Evolutionary conservation across 2,329 filamentous ascomycete genomes (phyloP).

Genomic region (Parascedosporium putredinis): DNA sequence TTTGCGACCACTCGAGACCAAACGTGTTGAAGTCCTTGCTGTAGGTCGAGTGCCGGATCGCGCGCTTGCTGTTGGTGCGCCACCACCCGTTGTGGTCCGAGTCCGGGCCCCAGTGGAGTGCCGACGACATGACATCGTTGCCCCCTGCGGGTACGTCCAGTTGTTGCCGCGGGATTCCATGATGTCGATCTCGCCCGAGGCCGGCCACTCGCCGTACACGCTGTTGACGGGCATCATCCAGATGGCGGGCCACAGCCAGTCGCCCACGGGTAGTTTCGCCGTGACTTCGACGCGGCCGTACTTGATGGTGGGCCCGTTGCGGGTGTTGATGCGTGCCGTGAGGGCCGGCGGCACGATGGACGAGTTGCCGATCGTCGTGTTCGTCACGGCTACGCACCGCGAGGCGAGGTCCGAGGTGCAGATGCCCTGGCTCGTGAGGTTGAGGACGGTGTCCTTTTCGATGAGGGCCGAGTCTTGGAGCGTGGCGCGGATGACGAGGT

Average conservation of each 20-base stretch:
- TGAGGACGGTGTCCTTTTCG: slow-evolving; percentile 54
- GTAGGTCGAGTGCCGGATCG: slow-evolving; percentile 66
- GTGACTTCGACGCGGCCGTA: slow-evolving; percentile 75
- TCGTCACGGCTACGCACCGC: slow-evolving; percentile 60
- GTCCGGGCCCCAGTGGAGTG: slow-evolving; percentile 75
- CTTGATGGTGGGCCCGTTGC: slow-evolving; percentile 58
- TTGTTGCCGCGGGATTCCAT: slow-evolving; percentile 76
- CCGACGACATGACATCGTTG: slow-evolving; percentile 69
- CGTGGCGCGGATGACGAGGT: slow-evolving; percentile 66
- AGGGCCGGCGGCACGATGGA: slow-evolving; percentile 68
- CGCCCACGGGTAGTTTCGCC: slow-evolving; percentile 64
- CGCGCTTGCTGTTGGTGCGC: slow-evolving; percentile 69
- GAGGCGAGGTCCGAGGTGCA: slow-evolving; percentile 52
- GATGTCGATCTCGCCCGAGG: slow-evolving; percentile 77
- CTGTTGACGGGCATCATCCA: slow-evolving; percentile 73
- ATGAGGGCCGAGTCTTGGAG: slow-evolving; percentile 60
- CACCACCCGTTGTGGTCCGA: slow-evolving; percentile 67
- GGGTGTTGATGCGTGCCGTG: slow-evolving; percentile 70
- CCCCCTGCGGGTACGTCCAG: slow-evolving; percentile 65
- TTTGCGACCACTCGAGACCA: slow-evolving; percentile 77
- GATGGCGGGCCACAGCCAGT: slow-evolving; percentile 90
- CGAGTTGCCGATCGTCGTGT: slow-evolving; percentile 58
- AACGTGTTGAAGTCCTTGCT: slow-evolving; percentile 61
- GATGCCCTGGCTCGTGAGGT: slow-evolving; percentile 53
- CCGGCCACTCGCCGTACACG: slow-evolving; percentile 67